Base-by-base conservation (phyloP, 2,329 filamentous ascomycete genomes). In the Apiospora kogelbergensis region DNA sequence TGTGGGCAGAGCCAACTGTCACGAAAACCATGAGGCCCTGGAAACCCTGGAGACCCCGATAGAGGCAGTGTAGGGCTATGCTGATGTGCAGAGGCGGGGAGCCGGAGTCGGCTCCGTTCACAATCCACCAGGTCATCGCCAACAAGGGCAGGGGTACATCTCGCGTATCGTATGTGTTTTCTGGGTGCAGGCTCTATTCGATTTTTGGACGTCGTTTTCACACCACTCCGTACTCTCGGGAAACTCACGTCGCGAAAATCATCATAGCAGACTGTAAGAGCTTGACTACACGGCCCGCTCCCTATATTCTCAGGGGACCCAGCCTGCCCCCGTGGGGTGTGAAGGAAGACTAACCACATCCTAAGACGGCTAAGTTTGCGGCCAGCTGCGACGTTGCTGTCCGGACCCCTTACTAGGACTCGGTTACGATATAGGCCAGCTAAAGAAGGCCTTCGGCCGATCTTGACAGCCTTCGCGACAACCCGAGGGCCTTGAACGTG, bases 121-220 rank as follows among this genome's bases (percentile, higher is more conserved):
- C 41, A 45, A 33, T 22, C 63, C 63, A 65, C 63, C 63, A n/a
- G 30, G 24, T 30, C 63, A 60, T 60, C 30, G 53, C 53, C 53
- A 60, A 37, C 53, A 60, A 30, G 53, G 53, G 53, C 20, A 60
- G 53, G 30, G 53, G 53, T 60, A 26, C 53, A 37, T 60, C 30
- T 60, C 53, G 53, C 53, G 26, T 60, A 37, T 60, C 30, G 30
- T 60, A 37, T 17, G 20, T 37, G 26, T 33, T 60, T 60, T 60
- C 26, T n/a, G 17, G 37, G 26, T 60, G 20, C 53, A 26, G 53
- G 3, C 9, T 60, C 53, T 37, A 30, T n/a, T n/a, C 53, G 33
- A n/a, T 37, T 37, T 60, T 37, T 37, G 26, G 53, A 37, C 37
- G 13, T 37, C 9, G 20, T 37, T 37, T 37, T 30, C 53, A 60